Conservation (phyloP, 345 rosid species). For the Mangifera indica region DNA sequence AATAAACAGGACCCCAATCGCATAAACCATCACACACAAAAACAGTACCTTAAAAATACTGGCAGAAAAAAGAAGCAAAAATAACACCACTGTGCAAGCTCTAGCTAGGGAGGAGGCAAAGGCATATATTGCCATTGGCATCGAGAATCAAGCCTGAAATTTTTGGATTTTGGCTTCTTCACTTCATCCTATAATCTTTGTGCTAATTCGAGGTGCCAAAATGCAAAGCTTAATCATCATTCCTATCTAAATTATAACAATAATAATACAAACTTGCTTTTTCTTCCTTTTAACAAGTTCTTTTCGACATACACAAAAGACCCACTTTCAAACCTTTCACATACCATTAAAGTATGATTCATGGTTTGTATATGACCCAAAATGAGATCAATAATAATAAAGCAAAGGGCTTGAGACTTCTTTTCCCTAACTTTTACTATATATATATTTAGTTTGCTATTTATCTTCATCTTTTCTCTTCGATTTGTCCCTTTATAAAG, state of each 20-base stretch:
- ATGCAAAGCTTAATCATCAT: conserved; percentile 11
- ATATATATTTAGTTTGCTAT: no score
- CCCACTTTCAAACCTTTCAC: conserved; percentile 23
- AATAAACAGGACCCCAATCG: background rate
- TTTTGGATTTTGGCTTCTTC: conserved; percentile 27
- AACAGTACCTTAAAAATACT: no score
- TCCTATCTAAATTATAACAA: background rate
- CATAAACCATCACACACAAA: conserved; percentile 2
- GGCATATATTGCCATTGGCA: conserved; percentile 2
- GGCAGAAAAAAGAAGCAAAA: background rate
- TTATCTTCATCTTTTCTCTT: background rate
- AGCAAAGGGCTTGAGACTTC: conserved; percentile 17
- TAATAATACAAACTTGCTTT: background rate
- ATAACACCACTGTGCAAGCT: background rate
- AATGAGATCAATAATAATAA: conserved; percentile 1
- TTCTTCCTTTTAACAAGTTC: background rate
- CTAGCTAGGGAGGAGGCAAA: background rate
- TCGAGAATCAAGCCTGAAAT: conserved; percentile 22
- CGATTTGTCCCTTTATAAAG: conserved; percentile 34
- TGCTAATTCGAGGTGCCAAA: conserved; percentile 29
- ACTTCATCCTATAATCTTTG: background rate
- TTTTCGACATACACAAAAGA: background rate
- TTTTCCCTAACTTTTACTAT: conserved; percentile 1
- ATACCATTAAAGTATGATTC: conserved; percentile 21
- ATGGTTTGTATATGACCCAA: conserved; percentile 27